Evolutionary conservation across 805 yeast species (phyloP).

Genomic region (Myxozyma monticola): DNA sequence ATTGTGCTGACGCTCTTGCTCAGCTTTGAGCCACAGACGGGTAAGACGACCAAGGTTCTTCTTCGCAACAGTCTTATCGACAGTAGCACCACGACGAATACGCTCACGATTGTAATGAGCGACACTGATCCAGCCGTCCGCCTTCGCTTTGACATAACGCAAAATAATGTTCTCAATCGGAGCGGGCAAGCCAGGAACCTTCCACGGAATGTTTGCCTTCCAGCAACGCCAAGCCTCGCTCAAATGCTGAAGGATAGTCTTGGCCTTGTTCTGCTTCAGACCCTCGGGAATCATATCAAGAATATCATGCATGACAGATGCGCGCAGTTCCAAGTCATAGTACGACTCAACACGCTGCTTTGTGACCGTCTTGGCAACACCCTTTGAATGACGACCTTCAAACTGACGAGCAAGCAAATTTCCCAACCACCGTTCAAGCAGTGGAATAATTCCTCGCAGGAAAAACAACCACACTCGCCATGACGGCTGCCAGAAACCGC

Average conservation of each 20-base stretch:
- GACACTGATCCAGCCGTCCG: slow-evolving; percentile 93
- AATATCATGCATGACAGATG: slow-evolving; percentile 93
- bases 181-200: slow-evolving; percentile 92
- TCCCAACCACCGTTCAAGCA: slow-evolving; percentile 93
- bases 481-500: slow-evolving; percentile 99
- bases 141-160: slow-evolving; percentile 89
- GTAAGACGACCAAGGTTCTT: slow-evolving; percentile 91
- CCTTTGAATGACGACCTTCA: slow-evolving; percentile 91
- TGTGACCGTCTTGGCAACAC: slow-evolving; percentile 88
- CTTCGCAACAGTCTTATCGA: slow-evolving; percentile 90
- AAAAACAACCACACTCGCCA: slow-evolving; percentile 97
- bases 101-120: slow-evolving; percentile 92
- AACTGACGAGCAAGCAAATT: slow-evolving; percentile 88
- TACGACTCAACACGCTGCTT: slow-evolving; percentile 95
- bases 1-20: slow-evolving; percentile 81
- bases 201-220: slow-evolving; percentile 99
- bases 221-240: slow-evolving; percentile 99
- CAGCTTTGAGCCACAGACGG: slow-evolving; percentile 86
- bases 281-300: slow-evolving; percentile 97
- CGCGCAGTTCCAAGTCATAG: slow-evolving; percentile 88
- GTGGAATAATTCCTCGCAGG: slow-evolving; percentile 86
- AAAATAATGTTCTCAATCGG: slow-evolving; percentile 85
- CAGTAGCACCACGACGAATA: slow-evolving; percentile 83
- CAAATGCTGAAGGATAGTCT: slow-evolving; percentile 84
- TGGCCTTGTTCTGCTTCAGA: slow-evolving; percentile 79